phyloP scores from a whole-genome alignment of 2,329 filamentous ascomycete genomes.

The Ophiostoma australiae region DNA sequence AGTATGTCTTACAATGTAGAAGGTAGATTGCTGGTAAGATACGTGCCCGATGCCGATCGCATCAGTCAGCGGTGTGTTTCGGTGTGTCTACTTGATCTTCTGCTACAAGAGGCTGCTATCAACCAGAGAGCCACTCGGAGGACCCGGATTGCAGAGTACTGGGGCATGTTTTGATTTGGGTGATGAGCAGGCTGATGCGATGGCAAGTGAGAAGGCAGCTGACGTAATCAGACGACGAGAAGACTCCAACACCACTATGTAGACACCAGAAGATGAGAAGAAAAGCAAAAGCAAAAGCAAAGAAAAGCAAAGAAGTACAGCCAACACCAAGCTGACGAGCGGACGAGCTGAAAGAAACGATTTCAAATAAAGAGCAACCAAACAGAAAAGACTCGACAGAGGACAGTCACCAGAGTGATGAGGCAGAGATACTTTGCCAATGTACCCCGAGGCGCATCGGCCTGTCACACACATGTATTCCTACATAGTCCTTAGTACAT shows the following conservation, averaged over 20 bases:
- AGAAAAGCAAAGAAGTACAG: not conserved
- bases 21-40: not conserved
- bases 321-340: not conserved
- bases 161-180: not conserved
- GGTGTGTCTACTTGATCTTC: not conserved
- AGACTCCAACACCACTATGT: too few relatives aligned
- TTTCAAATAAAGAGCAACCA: not conserved
- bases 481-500: not conserved
- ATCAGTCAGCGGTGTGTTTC: conserved; percentile 8
- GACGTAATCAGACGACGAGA: not conserved
- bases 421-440: conserved; percentile 4
- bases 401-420: not conserved
- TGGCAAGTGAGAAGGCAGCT: not conserved
- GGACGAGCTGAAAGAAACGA: not conserved
- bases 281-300: not conserved
- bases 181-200: not conserved
- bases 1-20: not conserved
- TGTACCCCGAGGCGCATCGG: not conserved
- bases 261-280: too few relatives aligned
- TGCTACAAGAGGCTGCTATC: not conserved
- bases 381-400: not conserved
- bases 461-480: conserved; percentile 9
- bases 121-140: not conserved
- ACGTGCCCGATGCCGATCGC: conserved; percentile 8
- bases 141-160: not conserved